Evolutionary conservation across 305 asterid species (phyloP), one percentile per base, ranked within the genome.

Genomic region (Solanum aculeatissimum): DNA sequence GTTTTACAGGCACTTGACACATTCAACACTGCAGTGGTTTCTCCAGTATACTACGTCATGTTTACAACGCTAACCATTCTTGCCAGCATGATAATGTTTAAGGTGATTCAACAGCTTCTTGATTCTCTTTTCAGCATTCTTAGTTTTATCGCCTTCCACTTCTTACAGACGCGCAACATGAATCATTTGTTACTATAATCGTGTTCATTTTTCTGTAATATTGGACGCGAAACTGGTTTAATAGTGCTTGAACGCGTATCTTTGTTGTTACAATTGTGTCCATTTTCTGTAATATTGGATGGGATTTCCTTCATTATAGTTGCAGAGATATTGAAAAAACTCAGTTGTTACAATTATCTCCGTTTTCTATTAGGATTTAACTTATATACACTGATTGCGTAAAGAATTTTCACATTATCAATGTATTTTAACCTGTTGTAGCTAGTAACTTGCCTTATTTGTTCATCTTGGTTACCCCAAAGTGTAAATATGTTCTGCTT

Each of bases 11-110:
- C 98, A 32, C 90, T 94, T 65, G 98, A 94, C 87, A 88, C 86
- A 69, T 94, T 91, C 32, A 93, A 92, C 68, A 91, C 95, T 7
- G 94, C 95, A 0, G 98, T 94, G 75, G 94, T 94, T 85, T 92
- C 98, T 21, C 98, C 98, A 0, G 94, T 94, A 14, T 94, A 94
- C 40, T 94, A 92, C 60, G 98, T 94, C 88, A 92, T 93, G 95
- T 94, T 94, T 89, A 93, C 98, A 53, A 88, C 92, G 77, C 87
- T 93, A 84, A 94, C 98, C 12, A 93, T 94, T 49, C 8, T 94
- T 63, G 97, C 98, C 83, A 94, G 97, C 84, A 89, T 86, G 89
- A 93, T 94, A 80, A 92, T 94, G 97, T 94, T 94, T 70, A 91
- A 94, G 98, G 98, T 93, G 77, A 84, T 83, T 12, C 57, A 53